A percentile compares a stretch with the other conserved stretches of the same genome.
phyloP scores from a whole-genome alignment of 2,329 filamentous ascomycete genomes.

The Paracorniculantispora psalliotae region DNA sequence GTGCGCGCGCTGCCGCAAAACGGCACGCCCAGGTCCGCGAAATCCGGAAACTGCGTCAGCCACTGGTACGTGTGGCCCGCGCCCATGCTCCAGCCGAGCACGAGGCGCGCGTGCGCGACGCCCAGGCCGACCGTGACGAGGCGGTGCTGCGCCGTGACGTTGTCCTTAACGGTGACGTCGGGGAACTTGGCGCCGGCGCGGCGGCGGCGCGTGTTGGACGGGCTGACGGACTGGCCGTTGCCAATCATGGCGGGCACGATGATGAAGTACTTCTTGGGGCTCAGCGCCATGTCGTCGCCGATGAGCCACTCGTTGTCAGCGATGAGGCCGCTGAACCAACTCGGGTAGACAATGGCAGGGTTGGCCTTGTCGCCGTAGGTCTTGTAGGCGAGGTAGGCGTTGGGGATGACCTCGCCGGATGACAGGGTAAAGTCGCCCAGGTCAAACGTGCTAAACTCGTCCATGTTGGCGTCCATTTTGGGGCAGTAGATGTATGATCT shows the following conservation, averaged over 20 bases:
- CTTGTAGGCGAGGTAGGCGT: constrained; percentile 71
- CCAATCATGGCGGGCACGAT: constrained; percentile 48
- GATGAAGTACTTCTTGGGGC: constrained; percentile 48
- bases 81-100: constrained; percentile 54
- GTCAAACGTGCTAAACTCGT: constrained; percentile 40
- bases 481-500: not conserved
- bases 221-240: constrained; percentile 49
- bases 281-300: constrained; percentile 58
- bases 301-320: constrained; percentile 72
- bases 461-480: constrained; percentile 1
- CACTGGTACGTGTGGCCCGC: constrained; percentile 50
- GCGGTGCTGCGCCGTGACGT: constrained; percentile 44
- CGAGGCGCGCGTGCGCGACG: constrained; percentile 38
- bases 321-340: constrained; percentile 63
- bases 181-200: constrained; percentile 34
- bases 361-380: constrained; percentile 60
- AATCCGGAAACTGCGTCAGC: constrained; percentile 44
- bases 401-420: constrained; percentile 54
- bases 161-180: constrained; percentile 42
- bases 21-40: constrained; percentile 40
- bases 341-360: constrained; percentile 70
- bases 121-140: constrained; percentile 38
- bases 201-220: constrained; percentile 39
- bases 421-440: constrained; percentile 65
- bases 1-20: constrained; percentile 48